A percentile compares a stretch with the other conserved stretches of the same genome.
These are phyloP conservation scores for Gnaphalium uliginosum DNA, from an alignment of 129 eudicot genomes.

Conservation along the genomic window DNA sequence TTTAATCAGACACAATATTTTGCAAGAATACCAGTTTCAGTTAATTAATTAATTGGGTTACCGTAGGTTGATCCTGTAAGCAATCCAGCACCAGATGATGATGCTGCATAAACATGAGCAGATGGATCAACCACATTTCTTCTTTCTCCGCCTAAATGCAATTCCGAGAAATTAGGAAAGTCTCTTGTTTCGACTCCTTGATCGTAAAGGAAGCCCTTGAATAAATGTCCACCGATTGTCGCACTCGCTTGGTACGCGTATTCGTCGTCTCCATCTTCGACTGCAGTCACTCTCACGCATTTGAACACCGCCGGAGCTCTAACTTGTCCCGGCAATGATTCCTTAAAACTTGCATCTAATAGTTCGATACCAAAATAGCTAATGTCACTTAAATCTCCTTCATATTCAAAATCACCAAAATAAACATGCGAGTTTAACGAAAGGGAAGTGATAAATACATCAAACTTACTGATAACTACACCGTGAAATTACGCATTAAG, in stretches of 20 bases:
- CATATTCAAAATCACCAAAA: not conserved
- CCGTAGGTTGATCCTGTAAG: slow-evolving; percentile 46
- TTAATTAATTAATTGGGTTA: slow-evolving; percentile 23
- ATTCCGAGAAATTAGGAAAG: slow-evolving; percentile 69
- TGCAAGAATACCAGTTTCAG: not conserved
- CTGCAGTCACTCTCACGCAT: slow-evolving; percentile 77
- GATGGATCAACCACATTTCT: slow-evolving; percentile 52
- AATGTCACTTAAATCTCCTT: too few relatives aligned
- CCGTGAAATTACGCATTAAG: too few relatives aligned
- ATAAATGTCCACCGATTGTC: slow-evolving; percentile 80
- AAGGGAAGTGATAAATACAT: not conserved
- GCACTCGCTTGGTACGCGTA: slow-evolving; percentile 89
- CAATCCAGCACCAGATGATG: slow-evolving; percentile 65
- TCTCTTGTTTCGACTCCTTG: slow-evolving; percentile 75
- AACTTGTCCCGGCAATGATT: slow-evolving; percentile 80
- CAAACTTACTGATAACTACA: not conserved
- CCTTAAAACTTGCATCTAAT: slow-evolving; percentile 76
- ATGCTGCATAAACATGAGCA: slow-evolving; percentile 44
- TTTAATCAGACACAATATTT: not conserved
- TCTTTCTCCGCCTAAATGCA: slow-evolving; percentile 62
- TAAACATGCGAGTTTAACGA: not conserved
- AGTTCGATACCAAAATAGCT: too few relatives aligned
- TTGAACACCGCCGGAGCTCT: slow-evolving; percentile 91
- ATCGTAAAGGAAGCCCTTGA: slow-evolving; percentile 85
- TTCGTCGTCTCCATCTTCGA: slow-evolving; percentile 87